These are phyloP conservation scores for Phytophthora brassicae DNA, from an alignment of 352 stramenopile genomes.

Conservation along the genomic window DNA sequence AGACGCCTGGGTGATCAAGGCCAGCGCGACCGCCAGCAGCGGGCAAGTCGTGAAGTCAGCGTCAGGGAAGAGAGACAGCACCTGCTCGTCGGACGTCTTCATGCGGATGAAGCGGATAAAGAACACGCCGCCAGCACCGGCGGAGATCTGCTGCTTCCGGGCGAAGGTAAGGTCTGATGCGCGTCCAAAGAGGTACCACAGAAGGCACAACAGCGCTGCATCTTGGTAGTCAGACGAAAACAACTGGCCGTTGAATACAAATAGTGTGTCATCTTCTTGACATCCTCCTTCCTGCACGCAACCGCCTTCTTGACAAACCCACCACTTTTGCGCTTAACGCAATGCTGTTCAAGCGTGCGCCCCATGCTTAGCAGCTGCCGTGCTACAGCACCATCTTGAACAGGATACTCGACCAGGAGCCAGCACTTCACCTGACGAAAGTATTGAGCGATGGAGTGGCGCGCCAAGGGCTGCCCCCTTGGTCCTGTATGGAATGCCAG, in stretches of 20 bases:
- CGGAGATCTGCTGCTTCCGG: slow-evolving; percentile 18
- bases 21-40: slow-evolving; percentile 16
- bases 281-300: too few relatives aligned
- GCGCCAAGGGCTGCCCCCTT: neutral
- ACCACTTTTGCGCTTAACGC: too few relatives aligned
- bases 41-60: slow-evolving; percentile 19
- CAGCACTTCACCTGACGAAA: neutral
- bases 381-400: too few relatives aligned
- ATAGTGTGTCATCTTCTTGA: too few relatives aligned
- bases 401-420: neutral
- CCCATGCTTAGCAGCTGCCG: too few relatives aligned
- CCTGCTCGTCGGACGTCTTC: slow-evolving; percentile 33
- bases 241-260: too few relatives aligned
- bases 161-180: too few relatives aligned
- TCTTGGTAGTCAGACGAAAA: too few relatives aligned
- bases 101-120: slow-evolving; percentile 24
- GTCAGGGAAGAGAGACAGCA: slow-evolving; percentile 32
- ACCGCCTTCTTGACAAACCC: too few relatives aligned
- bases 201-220: neutral
- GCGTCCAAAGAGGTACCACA: neutral
- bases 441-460: neutral
- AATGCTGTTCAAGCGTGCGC: too few relatives aligned
- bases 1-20: too few relatives aligned
- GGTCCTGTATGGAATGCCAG: too few relatives aligned
- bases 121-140: slow-evolving; percentile 8